Base-by-base conservation (phyloP, 768 basidiomycete genomes). In the Crucibulum laeve region DNA sequence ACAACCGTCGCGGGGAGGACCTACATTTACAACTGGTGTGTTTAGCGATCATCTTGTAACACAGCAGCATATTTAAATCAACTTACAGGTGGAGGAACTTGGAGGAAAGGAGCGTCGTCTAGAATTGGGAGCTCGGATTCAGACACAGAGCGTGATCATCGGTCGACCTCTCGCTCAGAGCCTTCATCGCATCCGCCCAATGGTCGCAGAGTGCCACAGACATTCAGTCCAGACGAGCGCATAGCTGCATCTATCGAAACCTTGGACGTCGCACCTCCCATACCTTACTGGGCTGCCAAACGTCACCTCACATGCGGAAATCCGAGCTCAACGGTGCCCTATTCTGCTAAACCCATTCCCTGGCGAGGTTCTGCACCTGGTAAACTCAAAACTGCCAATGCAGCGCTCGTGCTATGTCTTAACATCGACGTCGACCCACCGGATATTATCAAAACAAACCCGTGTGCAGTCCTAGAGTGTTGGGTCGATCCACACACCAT, bases 351-450 rank as follows among this genome's bases (percentile, higher is more conserved):
- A 55, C 73, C 81, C 46, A 73, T 77, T 44, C 76, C 83, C 6
- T 96, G 93, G 92, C 82, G 92, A 40, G 80, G 82, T 34, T 74
- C 82, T 8, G 73, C 84, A 0, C 85, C 87, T 2, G 84, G 84
- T 47, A 91, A 93, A 59, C 79, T 95, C 42, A 95, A 95, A 64
- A 97, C 93, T 1, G 82, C 86, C 14, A 85, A 91, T 25, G 95
- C 91, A 2, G 86, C 84, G 1, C 73, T 95, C 4, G 87, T 95
- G 6, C 69, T 98, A 43, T 99, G 96, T 57, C 74, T 99, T 15
- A 97, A 98, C 65, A 91, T 98, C 60, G 94, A 95, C 43, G 90
- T 96, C 36, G 95, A 98, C 58, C 96, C 96, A 14, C 96, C 96
- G 48, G 96, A 99, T 57, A 73, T 97, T 41, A 85, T 98, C 66